Evolutionary conservation across 1,284 basidiomycete genomes (phyloP), one percentile per base, ranked within the genome.

Genomic region (Ganoderma meredithae): DNA sequence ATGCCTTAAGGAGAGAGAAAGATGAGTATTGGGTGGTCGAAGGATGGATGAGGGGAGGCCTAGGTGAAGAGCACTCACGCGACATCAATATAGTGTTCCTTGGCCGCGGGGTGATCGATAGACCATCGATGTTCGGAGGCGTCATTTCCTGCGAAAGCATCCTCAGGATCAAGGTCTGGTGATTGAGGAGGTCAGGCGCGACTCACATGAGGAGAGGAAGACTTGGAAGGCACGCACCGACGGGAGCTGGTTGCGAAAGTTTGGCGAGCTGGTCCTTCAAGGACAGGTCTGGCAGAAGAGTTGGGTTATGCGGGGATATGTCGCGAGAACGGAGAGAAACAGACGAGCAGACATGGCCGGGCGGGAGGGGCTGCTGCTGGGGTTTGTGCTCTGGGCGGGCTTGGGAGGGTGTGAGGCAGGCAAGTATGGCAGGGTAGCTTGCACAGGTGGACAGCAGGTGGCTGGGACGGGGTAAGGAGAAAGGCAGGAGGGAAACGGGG

Each of bases 261-360:
- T 92, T 85, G 53, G 91, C 92, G 63, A 97, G 88, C 77, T 96
- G 95, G 77, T 96, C 87, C 4, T 92, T 92, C 44, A 97, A 86
- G 2, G 92, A 88, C 58, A 89, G 78, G 56, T 88, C 89, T 91
- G 69, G 13, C 9, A 10, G 44, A 47, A 41, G 27, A 39, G n/a
- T 22, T 44, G 60, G 10, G 66, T 71, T 63, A 74, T 66, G 60
- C 49, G 69, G 62, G 64, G 65, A 61, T 62, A 71, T 70, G 65
- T 64, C 60, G 72, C 63, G 63, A 47, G 65, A 71, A 65, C 44
- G 62, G 64, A 22, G 61, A 65, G 63, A 43, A 47, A 68, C 65
- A 62, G 25, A 72, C 72, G 69, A 39, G 66, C 60, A 58, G 75
- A 47, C 75, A 76, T 76, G 67, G 58, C n/a, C 4, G 60, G 41